A percentile compares a stretch with the other conserved stretches of the same genome.
These are phyloP conservation scores for Cyclotella cryptica DNA, from an alignment of 108 stramenopile species.

Conservation along the genomic window DNA sequence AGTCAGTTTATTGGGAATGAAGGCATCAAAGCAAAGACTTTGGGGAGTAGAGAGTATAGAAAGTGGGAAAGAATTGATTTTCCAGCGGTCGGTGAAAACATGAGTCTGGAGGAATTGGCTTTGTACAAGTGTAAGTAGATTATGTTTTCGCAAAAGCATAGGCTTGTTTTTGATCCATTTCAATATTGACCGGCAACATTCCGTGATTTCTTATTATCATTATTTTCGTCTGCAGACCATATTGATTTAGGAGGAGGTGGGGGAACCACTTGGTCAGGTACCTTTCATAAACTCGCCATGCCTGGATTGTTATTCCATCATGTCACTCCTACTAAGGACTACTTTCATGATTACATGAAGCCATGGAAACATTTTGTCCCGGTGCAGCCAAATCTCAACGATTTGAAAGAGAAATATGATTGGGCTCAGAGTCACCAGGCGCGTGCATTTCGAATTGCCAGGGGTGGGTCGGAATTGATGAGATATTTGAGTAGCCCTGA, in stretches of 20 bases:
- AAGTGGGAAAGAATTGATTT: slow-evolving; percentile 20
- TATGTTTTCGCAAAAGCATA: no score
- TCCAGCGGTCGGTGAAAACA: slow-evolving; percentile 16
- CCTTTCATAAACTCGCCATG: slow-evolving; percentile 38
- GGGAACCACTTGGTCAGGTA: slow-evolving; percentile 39
- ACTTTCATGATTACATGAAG: slow-evolving; percentile 21
- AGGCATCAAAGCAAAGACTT: not conserved
- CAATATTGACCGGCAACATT: no score
- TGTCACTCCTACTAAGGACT: slow-evolving; percentile 35
- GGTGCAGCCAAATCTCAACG: slow-evolving; percentile 21
- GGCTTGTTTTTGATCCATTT: not conserved
- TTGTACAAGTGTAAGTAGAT: slow-evolving; percentile 14
- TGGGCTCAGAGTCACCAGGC: slow-evolving; percentile 38
- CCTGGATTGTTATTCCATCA: slow-evolving; percentile 41
- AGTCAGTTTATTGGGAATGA: not conserved
- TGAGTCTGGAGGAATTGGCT: slow-evolving; percentile 19
- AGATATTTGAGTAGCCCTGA: slow-evolving; percentile 12
- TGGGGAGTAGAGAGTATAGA: slow-evolving; percentile 6
- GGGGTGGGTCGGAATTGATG: slow-evolving; percentile 19
- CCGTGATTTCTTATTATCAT: no score
- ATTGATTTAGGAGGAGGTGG: slow-evolving; percentile 40
- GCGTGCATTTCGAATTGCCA: slow-evolving; percentile 22
- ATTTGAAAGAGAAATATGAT: slow-evolving; percentile 36
- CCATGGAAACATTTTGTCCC: slow-evolving; percentile 32
- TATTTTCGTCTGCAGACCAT: no score